Base-by-base conservation (phyloP, 768 basidiomycete species). In the Phanerochaete carnosa region DNA sequence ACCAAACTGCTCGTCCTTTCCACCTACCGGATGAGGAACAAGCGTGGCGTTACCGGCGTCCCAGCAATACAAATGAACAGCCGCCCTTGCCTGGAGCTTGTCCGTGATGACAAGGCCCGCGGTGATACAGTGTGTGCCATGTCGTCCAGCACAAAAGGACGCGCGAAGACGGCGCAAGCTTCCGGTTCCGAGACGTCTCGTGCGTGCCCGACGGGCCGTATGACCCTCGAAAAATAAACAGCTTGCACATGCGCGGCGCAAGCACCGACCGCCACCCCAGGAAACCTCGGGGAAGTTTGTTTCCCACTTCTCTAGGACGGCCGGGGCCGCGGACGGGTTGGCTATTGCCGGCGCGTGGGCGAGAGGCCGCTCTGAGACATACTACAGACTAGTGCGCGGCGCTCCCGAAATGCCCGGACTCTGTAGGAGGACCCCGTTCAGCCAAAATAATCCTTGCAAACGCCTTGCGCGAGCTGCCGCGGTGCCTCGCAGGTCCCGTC, bases 1-100 rank as follows among this genome's bases (percentile, higher is more conserved):
- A 62, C 61, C 55, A 62, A 57, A 52, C 61, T 26, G 33, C 61
- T 32, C 35, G 45, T 43, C 33, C 11, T 45, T 39, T 19, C 39
- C n/a, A 26, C 29, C 26, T 35, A 15, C 55, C 32, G 33, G 16
- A 43, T 49, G 2, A n/a, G 37, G 45, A 37, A 3, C 29, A n/a
- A 50, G 30, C 37, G 25, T 32, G n/a, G 28, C 30, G 39, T 43
- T 19, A 12, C 39, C 39, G 19, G 11, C 39, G 11, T 4, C 8
- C 8, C 39, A 7, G 8, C 19, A 43, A 43, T 43, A 43, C 39
- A 43, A 43, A 43, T 43, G 15, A 8, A 4, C 19, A 7, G 11
- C 11, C 39, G 39, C 39, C n/a, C 39, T 43, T 19, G 39, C 39
- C 39, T 43, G 39, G 8, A 43, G 39, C 39, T 19, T 43, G 19